A percentile compares a stretch with the other conserved stretches of the same genome.
Evolutionary conservation across 306 rosid genomes (phyloP).

Genomic region (Crataegus laevigata): DNA sequence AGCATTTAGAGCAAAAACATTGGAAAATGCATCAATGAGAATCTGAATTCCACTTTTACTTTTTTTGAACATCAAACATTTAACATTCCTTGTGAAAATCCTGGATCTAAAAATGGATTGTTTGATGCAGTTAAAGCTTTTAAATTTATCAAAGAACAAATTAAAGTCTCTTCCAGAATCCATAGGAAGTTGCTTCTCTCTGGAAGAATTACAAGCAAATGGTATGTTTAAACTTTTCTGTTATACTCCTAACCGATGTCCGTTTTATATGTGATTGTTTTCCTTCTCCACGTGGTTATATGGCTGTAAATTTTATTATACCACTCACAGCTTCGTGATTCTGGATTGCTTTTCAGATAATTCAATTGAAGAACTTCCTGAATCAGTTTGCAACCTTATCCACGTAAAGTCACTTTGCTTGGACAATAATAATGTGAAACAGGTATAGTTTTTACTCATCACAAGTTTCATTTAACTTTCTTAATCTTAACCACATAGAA

Average conservation of each 20-base stretch:
- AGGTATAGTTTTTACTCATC: conserved; percentile 32
- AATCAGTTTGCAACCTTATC: conserved; percentile 74
- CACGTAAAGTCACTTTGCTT: conserved; percentile 80
- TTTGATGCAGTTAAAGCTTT: conserved; percentile 70
- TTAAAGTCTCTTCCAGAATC: conserved; percentile 85
- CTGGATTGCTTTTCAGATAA: conserved; percentile 62
- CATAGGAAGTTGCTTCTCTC: conserved; percentile 84
- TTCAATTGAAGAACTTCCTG: conserved; percentile 70
- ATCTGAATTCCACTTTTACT: background rate
- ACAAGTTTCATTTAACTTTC: background rate
- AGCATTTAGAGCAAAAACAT: background rate
- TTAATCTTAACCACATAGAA: background rate
- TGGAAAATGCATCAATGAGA: background rate
- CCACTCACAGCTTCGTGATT: conserved; percentile 13
- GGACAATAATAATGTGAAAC: conserved; percentile 71
- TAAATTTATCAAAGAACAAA: conserved; percentile 80
- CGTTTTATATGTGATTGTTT: background rate
- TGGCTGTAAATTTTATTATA: background rate
- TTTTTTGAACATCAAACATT: background rate
- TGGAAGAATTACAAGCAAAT: conserved; percentile 94
- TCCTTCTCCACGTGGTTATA: background rate
- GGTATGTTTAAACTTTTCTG: conserved; percentile 32
- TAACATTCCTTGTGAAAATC: conserved; percentile 15
- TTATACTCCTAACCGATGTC: background rate
- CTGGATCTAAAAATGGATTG: conserved; percentile 11